phyloP scores from a whole-genome alignment of 176 grass and related monocot genomes.

The Areca catechu region DNA sequence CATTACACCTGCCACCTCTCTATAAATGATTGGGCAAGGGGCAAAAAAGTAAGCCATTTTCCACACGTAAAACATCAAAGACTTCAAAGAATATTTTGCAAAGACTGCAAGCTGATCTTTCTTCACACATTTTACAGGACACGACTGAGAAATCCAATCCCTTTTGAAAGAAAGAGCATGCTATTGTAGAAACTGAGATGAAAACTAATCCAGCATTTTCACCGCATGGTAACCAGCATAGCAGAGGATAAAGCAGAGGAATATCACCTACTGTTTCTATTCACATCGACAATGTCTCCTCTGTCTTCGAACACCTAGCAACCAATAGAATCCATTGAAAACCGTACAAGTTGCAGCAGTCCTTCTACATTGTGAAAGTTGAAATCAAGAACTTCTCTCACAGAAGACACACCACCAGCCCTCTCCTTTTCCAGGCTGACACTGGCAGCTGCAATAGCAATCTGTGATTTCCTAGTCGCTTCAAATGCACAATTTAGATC shows the following conservation, averaged over 20 bases:
- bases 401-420: conserved; percentile 37
- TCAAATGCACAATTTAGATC: conserved; percentile 73
- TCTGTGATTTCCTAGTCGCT: conserved; percentile 64
- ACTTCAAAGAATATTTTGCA: conserved; percentile 12
- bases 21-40: too few relatives aligned
- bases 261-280: not conserved
- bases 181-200: conserved; percentile 2
- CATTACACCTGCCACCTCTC: too few relatives aligned
- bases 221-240: conserved; percentile 3
- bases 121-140: not conserved
- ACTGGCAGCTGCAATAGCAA: conserved; percentile 42
- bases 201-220: not conserved
- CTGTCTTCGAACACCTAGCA: conserved; percentile 11
- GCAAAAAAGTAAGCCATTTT: not conserved
- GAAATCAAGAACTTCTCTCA: conserved; percentile 67
- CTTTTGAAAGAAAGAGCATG: not conserved
- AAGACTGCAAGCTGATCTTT: conserved; percentile 6
- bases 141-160: not conserved
- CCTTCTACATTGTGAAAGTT: conserved; percentile 69
- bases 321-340: conserved; percentile 63
- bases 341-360: conserved; percentile 50
- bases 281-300: not conserved
- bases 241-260: not conserved
- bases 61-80: not conserved
- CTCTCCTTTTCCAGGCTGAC: conserved; percentile 18